Conservation (phyloP, 805 yeast genomes). For the Candida boleticola region DNA sequence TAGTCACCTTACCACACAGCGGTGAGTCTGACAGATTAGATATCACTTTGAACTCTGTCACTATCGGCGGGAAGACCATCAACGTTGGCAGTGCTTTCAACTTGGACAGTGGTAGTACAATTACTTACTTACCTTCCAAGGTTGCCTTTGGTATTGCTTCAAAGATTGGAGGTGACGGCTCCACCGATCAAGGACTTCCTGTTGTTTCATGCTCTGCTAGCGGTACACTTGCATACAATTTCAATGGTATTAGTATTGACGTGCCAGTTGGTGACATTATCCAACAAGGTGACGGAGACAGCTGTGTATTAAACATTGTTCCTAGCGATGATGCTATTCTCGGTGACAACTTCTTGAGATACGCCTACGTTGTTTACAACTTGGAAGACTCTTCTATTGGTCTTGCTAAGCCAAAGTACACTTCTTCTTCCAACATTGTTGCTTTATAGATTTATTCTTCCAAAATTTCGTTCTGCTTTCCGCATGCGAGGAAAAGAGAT, state of each 20-base stretch:
- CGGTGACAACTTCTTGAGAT: conserved; percentile 28
- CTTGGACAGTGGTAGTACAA: conserved; percentile 5
- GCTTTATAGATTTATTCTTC: not conserved
- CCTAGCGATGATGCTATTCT: not conserved
- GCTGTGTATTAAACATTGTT: not conserved
- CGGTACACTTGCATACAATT: conserved; percentile 27
- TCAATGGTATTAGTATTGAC: conserved; percentile 54
- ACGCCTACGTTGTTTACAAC: conserved; percentile 24
- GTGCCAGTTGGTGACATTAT: conserved; percentile 44
- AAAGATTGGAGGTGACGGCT: not conserved
- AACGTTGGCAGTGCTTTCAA: conserved; percentile 1
- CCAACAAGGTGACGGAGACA: conserved; percentile 11
- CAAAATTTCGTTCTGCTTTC: too few relatives aligned
- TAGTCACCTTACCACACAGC: conserved; percentile 10
- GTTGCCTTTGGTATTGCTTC: not conserved
- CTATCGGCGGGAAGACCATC: conserved; percentile 10
- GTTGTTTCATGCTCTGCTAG: not conserved
- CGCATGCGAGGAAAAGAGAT: too few relatives aligned
- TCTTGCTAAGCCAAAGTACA: conserved; percentile 22
- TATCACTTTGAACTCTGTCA: conserved; percentile 42
- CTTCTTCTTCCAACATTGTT: conserved; percentile 7
- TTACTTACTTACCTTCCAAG: not conserved
- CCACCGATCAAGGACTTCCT: not conserved
- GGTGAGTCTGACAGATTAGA: conserved; percentile 37
- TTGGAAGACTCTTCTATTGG: conserved; percentile 23